A percentile compares a stretch with the other conserved stretches of the same genome.
These are phyloP conservation scores for Colletotrichum gloeosporioides DNA, from an alignment of 2,329 filamentous ascomycete genomes.

Conservation along the genomic window DNA sequence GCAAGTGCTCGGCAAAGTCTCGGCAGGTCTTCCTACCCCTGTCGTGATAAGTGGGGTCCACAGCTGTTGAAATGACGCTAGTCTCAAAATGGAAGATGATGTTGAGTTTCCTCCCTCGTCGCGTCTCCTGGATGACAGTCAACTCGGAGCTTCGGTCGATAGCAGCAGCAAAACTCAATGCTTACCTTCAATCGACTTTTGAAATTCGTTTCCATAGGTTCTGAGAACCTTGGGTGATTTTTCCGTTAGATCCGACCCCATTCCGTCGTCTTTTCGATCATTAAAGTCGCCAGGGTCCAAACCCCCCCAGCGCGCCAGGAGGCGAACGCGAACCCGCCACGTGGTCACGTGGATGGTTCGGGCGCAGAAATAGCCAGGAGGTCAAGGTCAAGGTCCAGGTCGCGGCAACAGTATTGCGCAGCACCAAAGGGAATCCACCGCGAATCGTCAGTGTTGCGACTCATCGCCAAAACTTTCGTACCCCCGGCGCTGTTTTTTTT, in stretches of 20 bases:
- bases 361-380: not conserved
- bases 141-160: not conserved
- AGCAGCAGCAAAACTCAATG: not conserved
- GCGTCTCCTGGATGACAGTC: constrained; percentile 2
- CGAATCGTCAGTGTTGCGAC: constrained; percentile 7
- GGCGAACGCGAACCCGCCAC: not conserved
- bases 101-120: not conserved
- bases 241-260: not conserved
- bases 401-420: not conserved
- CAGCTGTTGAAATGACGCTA: not conserved
- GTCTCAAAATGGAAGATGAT: not conserved
- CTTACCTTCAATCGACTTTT: not conserved
- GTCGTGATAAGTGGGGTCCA: not conserved
- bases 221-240: not conserved
- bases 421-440: not conserved
- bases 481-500: not conserved
- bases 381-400: not conserved
- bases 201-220: not conserved
- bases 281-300: not conserved
- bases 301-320: not conserved
- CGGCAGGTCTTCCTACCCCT: not conserved
- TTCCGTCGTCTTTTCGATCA: not conserved
- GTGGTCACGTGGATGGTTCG: not conserved
- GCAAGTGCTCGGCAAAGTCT: not conserved
- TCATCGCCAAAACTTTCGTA: not conserved